Base-by-base conservation (phyloP, 2,329 filamentous ascomycete genomes). In the Incumbomyces delicatus region DNA sequence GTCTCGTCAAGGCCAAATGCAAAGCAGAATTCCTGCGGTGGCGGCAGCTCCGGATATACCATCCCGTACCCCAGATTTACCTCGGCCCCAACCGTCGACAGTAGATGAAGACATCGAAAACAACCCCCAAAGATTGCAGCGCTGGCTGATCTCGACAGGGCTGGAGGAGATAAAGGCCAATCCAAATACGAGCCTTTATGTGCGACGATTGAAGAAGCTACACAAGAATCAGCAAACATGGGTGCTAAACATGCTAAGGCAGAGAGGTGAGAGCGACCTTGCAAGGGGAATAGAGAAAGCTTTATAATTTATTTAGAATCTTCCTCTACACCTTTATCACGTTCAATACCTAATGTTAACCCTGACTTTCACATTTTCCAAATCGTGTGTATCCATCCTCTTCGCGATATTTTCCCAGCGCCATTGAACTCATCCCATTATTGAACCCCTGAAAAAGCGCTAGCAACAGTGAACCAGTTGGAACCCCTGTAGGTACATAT, bases 61-160 rank as follows among this genome's bases (percentile, higher is more conserved):
- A 39, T 30, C 40, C 45, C n/a, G 16, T 17, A 12, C 16, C n/a
- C 30, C 29, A 44, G 30, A 8, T 20, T 11, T 20, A 27, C 37
- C 36, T 18, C 38, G 16, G 14, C 41, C 13, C 4, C 47, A 16
- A 13, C 49, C 11, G 13, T 48, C n/a, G 22, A 22, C 32, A 39
- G 6, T 12, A 13, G 49, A 52, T 8, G 31, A 32, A 36, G 47
- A 50, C 36, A 46, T 54, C 22, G 46, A 48, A n/a, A 20, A 37
- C 10, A 55, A 56, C 41, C 55, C 55, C 12, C 56, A 58, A 41
- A 52, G 56, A 13, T 41, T 57, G 2, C 56, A 58, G 30, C 52
- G 56, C 14, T 58, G 54, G 52, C 54, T 58, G 6, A 51, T 58
- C 14, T 53, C 52, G 14, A 50, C 50, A 2, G 56, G 56, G 17